phyloP scores from a whole-genome alignment of 805 yeast genomes.

The Cephaloascus fragrans region DNA sequence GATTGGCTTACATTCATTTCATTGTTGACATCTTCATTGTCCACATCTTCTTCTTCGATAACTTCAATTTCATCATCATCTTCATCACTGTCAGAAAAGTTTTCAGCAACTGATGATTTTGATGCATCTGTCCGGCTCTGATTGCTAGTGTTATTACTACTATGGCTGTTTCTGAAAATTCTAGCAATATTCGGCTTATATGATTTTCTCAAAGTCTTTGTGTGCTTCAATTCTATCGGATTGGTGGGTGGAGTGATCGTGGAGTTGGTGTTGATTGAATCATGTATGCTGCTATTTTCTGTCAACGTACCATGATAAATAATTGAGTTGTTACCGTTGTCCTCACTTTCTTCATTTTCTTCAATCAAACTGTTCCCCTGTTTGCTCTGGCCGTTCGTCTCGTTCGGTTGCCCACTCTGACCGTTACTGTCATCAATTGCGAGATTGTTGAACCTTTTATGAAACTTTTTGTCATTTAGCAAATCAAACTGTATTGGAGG shows the following conservation, averaged over 20 bases:
- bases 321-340: background rate
- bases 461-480: no score
- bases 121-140: slow-evolving; percentile 10
- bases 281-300: no score
- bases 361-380: no score
- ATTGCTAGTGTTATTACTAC: slow-evolving; percentile 4
- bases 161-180: background rate
- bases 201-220: background rate
- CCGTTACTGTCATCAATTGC: no score
- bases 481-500: background rate
- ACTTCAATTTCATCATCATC: slow-evolving; percentile 1
- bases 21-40: background rate
- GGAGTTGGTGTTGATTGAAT: background rate
- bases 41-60: background rate
- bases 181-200: background rate
- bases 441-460: no score
- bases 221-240: background rate
- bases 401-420: no score
- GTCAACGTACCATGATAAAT: no score
- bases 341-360: no score
- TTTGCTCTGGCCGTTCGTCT: no score
- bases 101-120: slow-evolving; percentile 4
- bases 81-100: slow-evolving; percentile 1
- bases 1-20: background rate
- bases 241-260: background rate